Conservation (phyloP, 2,329 filamentous ascomycete genomes). For the Colletotrichum ledebouriae region DNA sequence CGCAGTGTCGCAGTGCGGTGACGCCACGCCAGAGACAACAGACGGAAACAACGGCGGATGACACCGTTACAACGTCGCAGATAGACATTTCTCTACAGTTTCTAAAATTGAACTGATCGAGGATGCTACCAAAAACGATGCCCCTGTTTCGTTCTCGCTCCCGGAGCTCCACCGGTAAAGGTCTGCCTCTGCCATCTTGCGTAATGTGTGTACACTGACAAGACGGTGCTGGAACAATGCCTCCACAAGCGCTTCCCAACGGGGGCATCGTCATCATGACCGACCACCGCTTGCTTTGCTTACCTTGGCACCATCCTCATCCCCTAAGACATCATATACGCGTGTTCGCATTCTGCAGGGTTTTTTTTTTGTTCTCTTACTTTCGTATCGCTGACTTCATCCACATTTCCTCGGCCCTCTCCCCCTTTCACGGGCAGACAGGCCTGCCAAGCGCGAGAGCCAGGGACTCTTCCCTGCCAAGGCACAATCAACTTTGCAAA, state of each 20-base stretch:
- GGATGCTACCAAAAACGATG: not conserved
- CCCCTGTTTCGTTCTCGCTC: constrained; percentile 28
- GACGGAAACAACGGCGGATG: not conserved
- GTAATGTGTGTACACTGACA: not conserved
- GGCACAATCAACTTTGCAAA: constrained; percentile 37
- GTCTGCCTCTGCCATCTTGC: not conserved
- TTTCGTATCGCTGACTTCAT: constrained; percentile 10
- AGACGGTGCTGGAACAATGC: constrained; percentile 21
- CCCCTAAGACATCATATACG: constrained; percentile 8
- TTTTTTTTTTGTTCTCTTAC: not conserved
- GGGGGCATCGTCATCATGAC: constrained; percentile 12
- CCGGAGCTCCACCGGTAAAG: constrained; percentile 17
- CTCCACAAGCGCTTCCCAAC: constrained; percentile 14
- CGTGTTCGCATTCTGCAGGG: not conserved
- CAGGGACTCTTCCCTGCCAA: constrained; percentile 32
- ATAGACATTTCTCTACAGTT: not conserved
- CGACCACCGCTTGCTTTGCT: not conserved
- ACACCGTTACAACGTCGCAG: not conserved
- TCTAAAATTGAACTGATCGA: constrained; percentile 18
- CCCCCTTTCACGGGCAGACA: constrained; percentile 7
- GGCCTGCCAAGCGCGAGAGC: constrained; percentile 27
- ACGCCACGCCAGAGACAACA: constrained; percentile 1
- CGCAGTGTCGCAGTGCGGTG: constrained; percentile 3
- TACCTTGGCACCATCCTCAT: not conserved
- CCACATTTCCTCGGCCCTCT: not conserved